Evolutionary conservation across 2,329 filamentous ascomycete species (phyloP).

Genomic region (Emericellopsis atlantica): DNA sequence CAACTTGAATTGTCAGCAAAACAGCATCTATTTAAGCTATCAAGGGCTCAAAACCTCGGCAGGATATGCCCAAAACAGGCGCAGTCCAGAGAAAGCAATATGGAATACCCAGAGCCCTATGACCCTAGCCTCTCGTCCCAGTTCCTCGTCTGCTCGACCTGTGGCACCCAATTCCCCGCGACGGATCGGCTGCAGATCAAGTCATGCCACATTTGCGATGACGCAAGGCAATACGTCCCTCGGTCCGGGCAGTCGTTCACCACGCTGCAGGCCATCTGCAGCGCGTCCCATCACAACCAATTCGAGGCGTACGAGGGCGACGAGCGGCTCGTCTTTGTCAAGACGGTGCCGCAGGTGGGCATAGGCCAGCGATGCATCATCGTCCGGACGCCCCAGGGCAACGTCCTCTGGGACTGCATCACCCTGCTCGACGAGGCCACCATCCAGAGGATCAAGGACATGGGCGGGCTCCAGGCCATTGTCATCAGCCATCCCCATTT

Average conservation of each 20-base stretch:
- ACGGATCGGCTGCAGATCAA: slow-evolving; percentile 31
- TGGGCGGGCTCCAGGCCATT: slow-evolving; percentile 59
- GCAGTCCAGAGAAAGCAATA: too few relatives aligned
- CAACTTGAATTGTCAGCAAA: too few relatives aligned
- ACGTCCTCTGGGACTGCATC: slow-evolving; percentile 71
- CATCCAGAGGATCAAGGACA: slow-evolving; percentile 36
- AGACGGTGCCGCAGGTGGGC: slow-evolving; percentile 45
- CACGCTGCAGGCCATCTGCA: slow-evolving; percentile 33
- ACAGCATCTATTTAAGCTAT: too few relatives aligned
- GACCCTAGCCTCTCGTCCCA: slow-evolving; percentile 7
- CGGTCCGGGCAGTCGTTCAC: slow-evolving; percentile 46
- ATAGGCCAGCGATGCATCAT: slow-evolving; percentile 68
- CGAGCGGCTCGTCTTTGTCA: slow-evolving; percentile 29
- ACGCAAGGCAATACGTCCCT: slow-evolving; percentile 59
- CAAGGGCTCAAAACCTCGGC: too few relatives aligned
- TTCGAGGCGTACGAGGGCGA: slow-evolving; percentile 35
- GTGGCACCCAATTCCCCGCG: slow-evolving; percentile 50
- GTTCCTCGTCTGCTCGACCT: slow-evolving; percentile 50
- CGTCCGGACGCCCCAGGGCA: slow-evolving; percentile 50
- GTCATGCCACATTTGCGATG: slow-evolving; percentile 61
- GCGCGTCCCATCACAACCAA: slow-evolving; percentile 33
- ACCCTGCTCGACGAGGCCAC: slow-evolving; percentile 57
- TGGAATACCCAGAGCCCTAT: slow-evolving; percentile 7
- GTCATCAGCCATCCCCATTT: slow-evolving; percentile 74
- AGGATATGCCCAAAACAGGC: too few relatives aligned